Conservation (phyloP, 352 stramenopile genomes). For the Phytophthora capsici region DNA sequence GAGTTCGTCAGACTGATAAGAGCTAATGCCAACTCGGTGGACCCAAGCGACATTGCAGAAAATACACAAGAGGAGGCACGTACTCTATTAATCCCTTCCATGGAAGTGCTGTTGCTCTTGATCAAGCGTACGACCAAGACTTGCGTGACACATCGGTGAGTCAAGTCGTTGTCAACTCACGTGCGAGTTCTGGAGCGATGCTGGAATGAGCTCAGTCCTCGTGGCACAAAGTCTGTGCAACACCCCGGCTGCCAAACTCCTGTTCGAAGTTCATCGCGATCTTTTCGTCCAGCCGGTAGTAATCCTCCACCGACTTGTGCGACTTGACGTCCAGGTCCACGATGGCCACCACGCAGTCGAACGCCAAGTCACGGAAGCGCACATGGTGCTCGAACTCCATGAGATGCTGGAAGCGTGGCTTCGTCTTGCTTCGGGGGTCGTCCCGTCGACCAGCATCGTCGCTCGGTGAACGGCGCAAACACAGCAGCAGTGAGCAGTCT, state of each 20-base stretch:
- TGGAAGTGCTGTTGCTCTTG: neutral
- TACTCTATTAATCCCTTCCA: slow-evolving; percentile 13
- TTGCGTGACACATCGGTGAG: slow-evolving; percentile 11
- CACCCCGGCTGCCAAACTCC: slow-evolving; percentile 45
- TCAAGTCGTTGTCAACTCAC: slow-evolving; percentile 23
- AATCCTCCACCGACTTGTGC: slow-evolving; percentile 86
- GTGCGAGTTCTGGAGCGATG: slow-evolving; percentile 2
- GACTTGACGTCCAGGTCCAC: slow-evolving; percentile 90
- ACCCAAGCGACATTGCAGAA: slow-evolving; percentile 12
- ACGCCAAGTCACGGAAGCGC: slow-evolving; percentile 67
- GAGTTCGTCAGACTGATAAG: slow-evolving; percentile 17
- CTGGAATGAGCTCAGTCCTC: slow-evolving; percentile 43
- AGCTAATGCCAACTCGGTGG: neutral
- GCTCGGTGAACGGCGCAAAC: slow-evolving; percentile 55
- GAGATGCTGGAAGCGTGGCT: slow-evolving; percentile 63
- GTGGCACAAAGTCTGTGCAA: slow-evolving; percentile 41
- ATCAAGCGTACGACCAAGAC: slow-evolving; percentile 1
- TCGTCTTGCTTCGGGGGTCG: slow-evolving; percentile 19
- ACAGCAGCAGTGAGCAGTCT: slow-evolving; percentile 84
- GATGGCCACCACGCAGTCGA: slow-evolving; percentile 83
- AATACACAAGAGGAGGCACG: slow-evolving; percentile 9
- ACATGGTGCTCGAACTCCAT: slow-evolving; percentile 73
- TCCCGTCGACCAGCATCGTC: slow-evolving; percentile 26
- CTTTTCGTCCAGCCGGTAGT: slow-evolving; percentile 82
- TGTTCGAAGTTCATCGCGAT: slow-evolving; percentile 69